phyloP scores from a whole-genome alignment of 2,329 filamentous ascomycete species.

The Neocucurbitaria cava region DNA sequence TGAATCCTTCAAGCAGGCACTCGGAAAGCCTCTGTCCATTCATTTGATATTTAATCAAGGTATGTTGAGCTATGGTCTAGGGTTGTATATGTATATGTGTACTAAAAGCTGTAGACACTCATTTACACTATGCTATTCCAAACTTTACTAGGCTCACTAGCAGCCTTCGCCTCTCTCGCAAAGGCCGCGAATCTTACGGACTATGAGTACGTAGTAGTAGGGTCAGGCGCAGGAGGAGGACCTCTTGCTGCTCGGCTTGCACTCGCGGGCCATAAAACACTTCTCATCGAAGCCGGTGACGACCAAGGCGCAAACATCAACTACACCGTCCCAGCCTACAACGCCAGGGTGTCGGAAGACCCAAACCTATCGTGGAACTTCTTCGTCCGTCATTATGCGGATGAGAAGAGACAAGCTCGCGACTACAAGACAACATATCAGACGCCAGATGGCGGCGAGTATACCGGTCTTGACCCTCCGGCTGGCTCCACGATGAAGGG shows the following conservation, averaged over 20 bases:
- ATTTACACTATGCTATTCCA: slow-evolving; percentile 32
- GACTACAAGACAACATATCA: slow-evolving; percentile 68
- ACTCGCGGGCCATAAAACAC: slow-evolving; percentile 64
- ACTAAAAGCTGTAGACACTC: slow-evolving; percentile 15
- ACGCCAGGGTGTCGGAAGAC: slow-evolving; percentile 63
- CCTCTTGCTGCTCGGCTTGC: slow-evolving; percentile 61
- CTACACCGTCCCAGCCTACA: slow-evolving; percentile 63
- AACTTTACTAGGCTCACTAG: slow-evolving; percentile 24
- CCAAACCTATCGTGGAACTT: slow-evolving; percentile 67
- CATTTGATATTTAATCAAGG: slow-evolving; percentile 3
- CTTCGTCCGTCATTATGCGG: slow-evolving; percentile 67
- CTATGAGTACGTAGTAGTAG: slow-evolving; percentile 70
- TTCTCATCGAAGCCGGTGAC: slow-evolving; percentile 68
- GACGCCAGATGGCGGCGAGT: slow-evolving; percentile 48
- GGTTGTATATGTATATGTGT: background rate
- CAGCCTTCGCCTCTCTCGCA: slow-evolving; percentile 30
- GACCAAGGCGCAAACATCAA: slow-evolving; percentile 61
- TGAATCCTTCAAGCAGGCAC: slow-evolving; percentile 15
- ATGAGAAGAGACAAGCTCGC: slow-evolving; percentile 59
- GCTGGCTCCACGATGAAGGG: slow-evolving; percentile 60
- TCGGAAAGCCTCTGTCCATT: slow-evolving; percentile 20
- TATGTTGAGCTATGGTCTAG: background rate
- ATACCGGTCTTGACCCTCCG: slow-evolving; percentile 61
- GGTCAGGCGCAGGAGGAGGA: slow-evolving; percentile 52
- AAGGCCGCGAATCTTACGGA: slow-evolving; percentile 39